Percentiles rank a stretch among this genome's conserved stretches.
Conservation (phyloP, 75 land plant genomes). For the Cryptomeria japonica region DNA sequence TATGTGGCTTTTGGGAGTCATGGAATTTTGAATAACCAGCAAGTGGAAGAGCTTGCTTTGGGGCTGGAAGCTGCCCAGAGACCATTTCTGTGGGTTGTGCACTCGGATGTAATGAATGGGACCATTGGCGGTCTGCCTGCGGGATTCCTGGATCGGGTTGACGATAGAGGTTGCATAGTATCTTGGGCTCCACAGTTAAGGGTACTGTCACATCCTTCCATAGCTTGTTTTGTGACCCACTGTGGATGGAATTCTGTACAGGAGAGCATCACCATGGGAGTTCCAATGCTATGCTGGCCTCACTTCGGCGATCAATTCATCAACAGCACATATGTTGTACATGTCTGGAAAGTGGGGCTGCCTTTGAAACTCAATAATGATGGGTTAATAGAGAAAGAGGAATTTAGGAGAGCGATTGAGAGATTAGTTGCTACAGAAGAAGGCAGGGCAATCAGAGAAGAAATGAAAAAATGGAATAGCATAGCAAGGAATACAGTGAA, state of each 20-base stretch:
- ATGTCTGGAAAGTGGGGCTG: constrained; percentile 42
- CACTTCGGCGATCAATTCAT: constrained; percentile 47
- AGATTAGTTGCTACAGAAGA: no score
- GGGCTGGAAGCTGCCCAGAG: constrained; percentile 26
- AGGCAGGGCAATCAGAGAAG: no score
- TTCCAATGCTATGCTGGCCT: constrained; percentile 51
- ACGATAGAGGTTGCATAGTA: constrained; percentile 31
- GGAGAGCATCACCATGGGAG: constrained; percentile 46
- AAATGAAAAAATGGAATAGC: no score
- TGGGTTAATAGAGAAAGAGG: constrained; percentile 1
- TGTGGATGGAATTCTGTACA: constrained; percentile 79
- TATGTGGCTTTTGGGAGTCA: constrained; percentile 53
- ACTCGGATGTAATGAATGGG: constrained; percentile 17
- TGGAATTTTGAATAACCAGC: constrained; percentile 25
- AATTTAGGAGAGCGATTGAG: no score
- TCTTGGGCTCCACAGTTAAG: constrained; percentile 64
- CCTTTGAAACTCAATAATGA: not conserved
- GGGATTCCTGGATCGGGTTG: constrained; percentile 8
- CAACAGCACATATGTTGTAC: constrained; percentile 34
- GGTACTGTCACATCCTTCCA: constrained; percentile 46
- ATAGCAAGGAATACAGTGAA: no score
- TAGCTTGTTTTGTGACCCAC: constrained; percentile 58
- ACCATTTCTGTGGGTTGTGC: constrained; percentile 57
- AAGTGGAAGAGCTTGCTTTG: constrained; percentile 26
- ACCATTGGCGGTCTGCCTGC: constrained; percentile 25